Evolutionary conservation across 768 basidiomycete species (phyloP).

Genomic region (Podaxis sp.): DNA sequence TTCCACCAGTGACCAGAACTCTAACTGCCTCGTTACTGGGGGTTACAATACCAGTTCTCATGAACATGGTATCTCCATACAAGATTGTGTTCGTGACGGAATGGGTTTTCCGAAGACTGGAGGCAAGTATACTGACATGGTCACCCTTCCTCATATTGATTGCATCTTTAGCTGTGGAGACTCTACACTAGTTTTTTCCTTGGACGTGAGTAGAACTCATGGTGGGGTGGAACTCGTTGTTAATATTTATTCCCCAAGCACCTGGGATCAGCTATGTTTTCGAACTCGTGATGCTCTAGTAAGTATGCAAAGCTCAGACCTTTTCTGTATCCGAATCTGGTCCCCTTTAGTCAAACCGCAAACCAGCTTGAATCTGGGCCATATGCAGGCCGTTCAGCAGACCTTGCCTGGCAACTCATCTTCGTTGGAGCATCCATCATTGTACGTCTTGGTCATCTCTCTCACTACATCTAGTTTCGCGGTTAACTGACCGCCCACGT

Average conservation of each 20-base stretch:
- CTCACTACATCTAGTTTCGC: not conserved
- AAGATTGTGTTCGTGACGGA: slow-evolving; percentile 51
- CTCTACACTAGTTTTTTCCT: slow-evolving; percentile 72
- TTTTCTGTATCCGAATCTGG: slow-evolving; percentile 1
- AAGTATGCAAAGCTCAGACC: slow-evolving; percentile 14
- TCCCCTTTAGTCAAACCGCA: slow-evolving; percentile 53
- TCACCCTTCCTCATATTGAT: not conserved
- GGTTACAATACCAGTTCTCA: slow-evolving; percentile 56
- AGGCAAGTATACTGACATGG: slow-evolving; percentile 41
- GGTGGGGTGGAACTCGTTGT: not conserved
- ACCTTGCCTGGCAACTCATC: slow-evolving; percentile 75
- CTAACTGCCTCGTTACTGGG: slow-evolving; percentile 59
- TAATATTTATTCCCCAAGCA: not conserved
- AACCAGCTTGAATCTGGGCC: slow-evolving; percentile 63
- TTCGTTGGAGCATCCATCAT: slow-evolving; percentile 56
- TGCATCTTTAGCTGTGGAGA: slow-evolving; percentile 61
- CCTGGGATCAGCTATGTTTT: slow-evolving; percentile 34
- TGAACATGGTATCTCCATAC: slow-evolving; percentile 54
- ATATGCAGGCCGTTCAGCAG: slow-evolving; percentile 61
- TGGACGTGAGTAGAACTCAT: slow-evolving; percentile 34
- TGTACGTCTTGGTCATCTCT: slow-evolving; percentile 39
- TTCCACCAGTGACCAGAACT: slow-evolving; percentile 81
- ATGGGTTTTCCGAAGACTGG: slow-evolving; percentile 43
- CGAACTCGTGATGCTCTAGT: slow-evolving; percentile 75
- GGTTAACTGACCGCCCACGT: not conserved